A percentile compares a stretch with the other conserved stretches of the same genome.
These are phyloP conservation scores for Ophiostoma perfectum DNA, from an alignment of 2,329 filamentous ascomycete genomes.

Conservation along the genomic window DNA sequence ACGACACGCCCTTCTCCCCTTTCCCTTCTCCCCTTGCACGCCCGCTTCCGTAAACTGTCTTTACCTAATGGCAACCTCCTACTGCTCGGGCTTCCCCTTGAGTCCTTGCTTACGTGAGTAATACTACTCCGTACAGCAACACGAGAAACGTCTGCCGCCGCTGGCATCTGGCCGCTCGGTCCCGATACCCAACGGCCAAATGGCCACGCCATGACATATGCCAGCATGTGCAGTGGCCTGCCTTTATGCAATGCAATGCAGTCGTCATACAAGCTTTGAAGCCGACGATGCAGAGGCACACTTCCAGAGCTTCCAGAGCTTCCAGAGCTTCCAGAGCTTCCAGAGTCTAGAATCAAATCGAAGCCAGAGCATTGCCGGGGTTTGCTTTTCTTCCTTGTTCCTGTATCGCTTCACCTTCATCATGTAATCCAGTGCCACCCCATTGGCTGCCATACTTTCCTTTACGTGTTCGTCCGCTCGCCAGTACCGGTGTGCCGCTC, in stretches of 20 bases:
- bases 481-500: not conserved
- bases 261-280: not conserved
- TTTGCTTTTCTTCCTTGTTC: not conserved
- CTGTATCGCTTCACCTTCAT: not conserved
- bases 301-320: not conserved
- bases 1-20: not conserved
- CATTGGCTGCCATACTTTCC: not conserved
- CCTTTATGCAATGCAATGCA: not conserved
- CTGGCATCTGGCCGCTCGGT: not conserved
- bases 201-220: not conserved
- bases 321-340: not conserved
- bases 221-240: not conserved
- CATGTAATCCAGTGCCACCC: not conserved
- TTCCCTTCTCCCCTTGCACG: not conserved
- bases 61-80: not conserved
- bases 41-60: not conserved
- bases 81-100: not conserved
- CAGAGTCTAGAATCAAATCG: too few species aligned
- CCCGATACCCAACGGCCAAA: not conserved
- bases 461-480: not conserved
- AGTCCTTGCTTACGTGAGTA: not conserved
- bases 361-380: too few species aligned
- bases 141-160: too few species aligned
- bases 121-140: not conserved
- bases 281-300: not conserved